A percentile compares a stretch with the other conserved stretches of the same genome.
These are phyloP conservation scores for Nigrograna mackinnonii DNA, from an alignment of 2,329 filamentous ascomycete genomes.

Conservation along the genomic window DNA sequence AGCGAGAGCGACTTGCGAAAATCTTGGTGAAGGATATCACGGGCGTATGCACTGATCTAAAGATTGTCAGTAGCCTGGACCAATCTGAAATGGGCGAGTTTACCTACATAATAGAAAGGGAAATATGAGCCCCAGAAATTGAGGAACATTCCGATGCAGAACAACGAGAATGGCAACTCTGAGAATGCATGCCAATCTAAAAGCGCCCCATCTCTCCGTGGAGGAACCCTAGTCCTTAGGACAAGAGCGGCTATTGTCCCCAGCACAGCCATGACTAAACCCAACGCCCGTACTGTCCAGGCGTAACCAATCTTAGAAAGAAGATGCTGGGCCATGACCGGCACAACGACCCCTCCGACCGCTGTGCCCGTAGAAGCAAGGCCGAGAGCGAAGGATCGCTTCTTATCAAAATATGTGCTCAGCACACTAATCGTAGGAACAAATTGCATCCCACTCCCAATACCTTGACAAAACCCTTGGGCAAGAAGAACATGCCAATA, in stretches of 20 bases:
- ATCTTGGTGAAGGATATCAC: slow-evolving; percentile 58
- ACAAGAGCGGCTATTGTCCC: slow-evolving; percentile 38
- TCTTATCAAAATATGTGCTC: slow-evolving; percentile 58
- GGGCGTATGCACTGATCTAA: slow-evolving; percentile 36
- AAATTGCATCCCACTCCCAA: slow-evolving; percentile 25
- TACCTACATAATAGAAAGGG: slow-evolving; percentile 41
- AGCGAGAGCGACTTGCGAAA: background rate
- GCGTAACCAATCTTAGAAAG: slow-evolving; percentile 59
- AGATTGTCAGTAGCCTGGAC: background rate
- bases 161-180: slow-evolving; percentile 37
- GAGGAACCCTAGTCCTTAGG: slow-evolving; percentile 33
- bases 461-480: slow-evolving; percentile 26
- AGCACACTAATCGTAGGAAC: slow-evolving; percentile 18
- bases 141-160: slow-evolving; percentile 28
- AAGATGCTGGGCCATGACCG: slow-evolving; percentile 56
- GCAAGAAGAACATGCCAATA: slow-evolving; percentile 48
- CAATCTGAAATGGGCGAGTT: background rate
- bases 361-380: slow-evolving; percentile 58
- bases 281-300: slow-evolving; percentile 65
- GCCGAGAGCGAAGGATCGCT: slow-evolving; percentile 60
- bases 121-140: slow-evolving; percentile 37
- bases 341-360: slow-evolving; percentile 47
- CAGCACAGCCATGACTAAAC: slow-evolving; percentile 61
- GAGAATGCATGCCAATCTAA: slow-evolving; percentile 41
- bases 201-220: slow-evolving; percentile 26